A percentile compares a stretch with the other conserved stretches of the same genome.
These are phyloP conservation scores for Trichophyton mentagrophytes DNA, from an alignment of 2,329 filamentous ascomycete genomes.

Conservation along the genomic window DNA sequence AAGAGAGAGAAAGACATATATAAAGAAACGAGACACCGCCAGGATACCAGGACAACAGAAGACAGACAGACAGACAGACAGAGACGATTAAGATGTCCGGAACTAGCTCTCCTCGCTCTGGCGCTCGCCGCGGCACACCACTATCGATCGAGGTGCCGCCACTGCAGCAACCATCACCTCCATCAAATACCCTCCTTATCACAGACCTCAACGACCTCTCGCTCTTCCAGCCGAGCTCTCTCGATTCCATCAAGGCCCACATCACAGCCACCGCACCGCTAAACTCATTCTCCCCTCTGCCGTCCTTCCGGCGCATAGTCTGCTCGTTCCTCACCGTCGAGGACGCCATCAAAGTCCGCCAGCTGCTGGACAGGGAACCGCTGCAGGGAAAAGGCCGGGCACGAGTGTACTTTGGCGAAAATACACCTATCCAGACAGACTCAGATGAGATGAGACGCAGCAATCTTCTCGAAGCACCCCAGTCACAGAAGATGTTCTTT, in stretches of 20 bases:
- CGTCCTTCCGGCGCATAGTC: slow-evolving; percentile 39
- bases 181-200: slow-evolving; percentile 40
- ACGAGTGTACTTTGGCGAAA: slow-evolving; percentile 20
- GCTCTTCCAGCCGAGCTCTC: slow-evolving; percentile 35
- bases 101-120: slow-evolving; percentile 7
- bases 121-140: slow-evolving; percentile 17
- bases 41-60: neutral
- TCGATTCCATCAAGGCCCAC: slow-evolving; percentile 31
- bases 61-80: neutral
- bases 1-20: neutral
- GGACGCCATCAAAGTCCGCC: slow-evolving; percentile 33
- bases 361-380: slow-evolving; percentile 29
- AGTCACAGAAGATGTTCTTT: slow-evolving; percentile 52
- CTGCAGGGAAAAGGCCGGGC: slow-evolving; percentile 24
- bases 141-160: slow-evolving; percentile 37
- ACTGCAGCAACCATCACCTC: slow-evolving; percentile 34
- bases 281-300: slow-evolving; percentile 40
- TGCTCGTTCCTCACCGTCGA: slow-evolving; percentile 35
- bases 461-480: slow-evolving; percentile 43
- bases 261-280: slow-evolving; percentile 32
- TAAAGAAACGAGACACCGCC: neutral
- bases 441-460: slow-evolving; percentile 29
- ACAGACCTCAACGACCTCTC: slow-evolving; percentile 35
- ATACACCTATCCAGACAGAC: slow-evolving; percentile 35
- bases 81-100: neutral